These are phyloP conservation scores for Leishmania major DNA, from an alignment of 208 protist species.

Conservation along the genomic window DNA sequence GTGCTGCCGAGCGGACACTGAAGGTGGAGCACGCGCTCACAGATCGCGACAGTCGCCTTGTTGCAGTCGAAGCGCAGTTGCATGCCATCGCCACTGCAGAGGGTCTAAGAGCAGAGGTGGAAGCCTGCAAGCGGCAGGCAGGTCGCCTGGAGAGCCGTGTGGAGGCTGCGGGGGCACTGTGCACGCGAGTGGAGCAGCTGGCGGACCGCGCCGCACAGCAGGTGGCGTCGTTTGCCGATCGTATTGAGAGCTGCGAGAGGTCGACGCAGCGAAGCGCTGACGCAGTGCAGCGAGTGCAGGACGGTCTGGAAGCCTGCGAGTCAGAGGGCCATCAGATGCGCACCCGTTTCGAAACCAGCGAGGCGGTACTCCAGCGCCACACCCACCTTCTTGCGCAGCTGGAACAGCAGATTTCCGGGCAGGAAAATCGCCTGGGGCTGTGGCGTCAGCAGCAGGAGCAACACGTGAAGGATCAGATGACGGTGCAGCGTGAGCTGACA, in stretches of 20 bases:
- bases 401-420: conserved; percentile 45
- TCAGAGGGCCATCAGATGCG: conserved; percentile 11
- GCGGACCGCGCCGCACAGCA: conserved; percentile 38
- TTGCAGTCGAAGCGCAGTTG: conserved; percentile 65
- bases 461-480: conserved; percentile 48
- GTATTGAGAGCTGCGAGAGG: conserved; percentile 43
- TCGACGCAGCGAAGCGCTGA: conserved; percentile 11
- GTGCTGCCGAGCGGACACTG: conserved; percentile 52
- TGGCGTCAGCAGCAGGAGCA: conserved; percentile 56
- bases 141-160: conserved; percentile 66
- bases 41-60: conserved; percentile 66
- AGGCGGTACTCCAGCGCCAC: conserved; percentile 24
- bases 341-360: conserved; percentile 2
- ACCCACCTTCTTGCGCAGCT: conserved; percentile 27
- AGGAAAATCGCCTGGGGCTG: conserved; percentile 37
- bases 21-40: conserved; percentile 57
- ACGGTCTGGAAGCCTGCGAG: conserved; percentile 31
- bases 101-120: conserved; percentile 64
- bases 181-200: conserved; percentile 49
- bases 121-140: conserved; percentile 56
- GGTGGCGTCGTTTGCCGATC: conserved; percentile 30
- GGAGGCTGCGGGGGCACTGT: conserved; percentile 50
- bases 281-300: conserved; percentile 28
- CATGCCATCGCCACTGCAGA: conserved; percentile 52
- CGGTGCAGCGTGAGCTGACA: conserved; percentile 43